phyloP scores from a whole-genome alignment of 2,329 filamentous ascomycete genomes.

The Aspergillus melleus region DNA sequence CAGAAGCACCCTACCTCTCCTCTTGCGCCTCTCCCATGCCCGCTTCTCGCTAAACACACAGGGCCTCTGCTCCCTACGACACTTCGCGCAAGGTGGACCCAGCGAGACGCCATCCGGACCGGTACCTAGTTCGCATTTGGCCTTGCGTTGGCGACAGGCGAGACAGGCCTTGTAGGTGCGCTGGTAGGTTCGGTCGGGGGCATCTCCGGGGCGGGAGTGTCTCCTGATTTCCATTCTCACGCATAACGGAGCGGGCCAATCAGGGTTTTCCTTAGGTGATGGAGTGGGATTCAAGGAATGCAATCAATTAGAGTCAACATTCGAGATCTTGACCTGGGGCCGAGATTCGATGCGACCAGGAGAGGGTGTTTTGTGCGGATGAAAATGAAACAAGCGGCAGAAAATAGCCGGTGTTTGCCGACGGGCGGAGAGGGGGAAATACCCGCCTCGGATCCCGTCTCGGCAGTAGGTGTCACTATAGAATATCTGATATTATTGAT shows the following conservation, averaged over 20 bases:
- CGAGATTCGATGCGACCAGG: background rate
- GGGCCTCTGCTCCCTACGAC: slow-evolving; percentile 52
- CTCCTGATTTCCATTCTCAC: slow-evolving; percentile 24
- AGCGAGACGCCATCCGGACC: slow-evolving; percentile 40
- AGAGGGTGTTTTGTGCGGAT: slow-evolving; percentile 2
- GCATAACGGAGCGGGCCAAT: slow-evolving; percentile 13
- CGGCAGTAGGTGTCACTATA: too few species aligned
- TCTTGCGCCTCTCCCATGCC: slow-evolving; percentile 41
- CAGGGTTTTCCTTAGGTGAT: background rate
- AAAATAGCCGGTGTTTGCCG: slow-evolving; percentile 22
- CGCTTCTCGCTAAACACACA: slow-evolving; percentile 49
- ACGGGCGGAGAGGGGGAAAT: background rate
- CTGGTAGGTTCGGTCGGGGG: slow-evolving; percentile 44
- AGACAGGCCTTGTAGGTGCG: slow-evolving; percentile 58
- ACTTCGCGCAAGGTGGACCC: slow-evolving; percentile 49
- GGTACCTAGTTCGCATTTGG: slow-evolving; percentile 51
- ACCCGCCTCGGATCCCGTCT: background rate
- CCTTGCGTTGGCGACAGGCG: slow-evolving; percentile 54
- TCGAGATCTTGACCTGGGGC: background rate
- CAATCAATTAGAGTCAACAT: background rate
- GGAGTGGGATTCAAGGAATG: background rate
- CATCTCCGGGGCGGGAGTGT: slow-evolving; percentile 13
- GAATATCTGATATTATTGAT: too few species aligned
- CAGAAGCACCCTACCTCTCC: slow-evolving; percentile 27
- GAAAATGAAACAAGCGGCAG: background rate